Conservation (phyloP, 2,329 filamentous ascomycete species). For the Xenoacremonium recifei region DNA sequence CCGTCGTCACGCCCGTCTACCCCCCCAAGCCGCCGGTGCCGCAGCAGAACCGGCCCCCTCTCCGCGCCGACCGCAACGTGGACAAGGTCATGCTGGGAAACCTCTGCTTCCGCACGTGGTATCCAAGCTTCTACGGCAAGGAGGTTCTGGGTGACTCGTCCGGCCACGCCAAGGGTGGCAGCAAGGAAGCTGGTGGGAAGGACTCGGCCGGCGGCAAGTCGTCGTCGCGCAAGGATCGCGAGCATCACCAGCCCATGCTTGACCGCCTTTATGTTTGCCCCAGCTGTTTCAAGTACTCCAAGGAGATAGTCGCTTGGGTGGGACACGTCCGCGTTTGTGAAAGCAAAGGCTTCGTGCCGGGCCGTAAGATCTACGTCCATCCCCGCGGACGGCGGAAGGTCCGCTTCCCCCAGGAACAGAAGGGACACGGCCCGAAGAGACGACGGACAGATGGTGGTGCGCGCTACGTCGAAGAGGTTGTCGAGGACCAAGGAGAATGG, state of each 20-base stretch:
- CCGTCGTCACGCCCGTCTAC: conserved; percentile 31
- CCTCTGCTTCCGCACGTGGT: conserved; percentile 85
- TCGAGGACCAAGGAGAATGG: conserved; percentile 67
- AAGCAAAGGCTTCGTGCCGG: conserved; percentile 53
- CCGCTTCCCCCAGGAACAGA: conserved; percentile 32
- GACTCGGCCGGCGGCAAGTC: conserved; percentile 26
- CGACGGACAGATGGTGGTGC: conserved; percentile 34
- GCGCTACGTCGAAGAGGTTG: conserved; percentile 42
- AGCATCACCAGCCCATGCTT: conserved; percentile 46
- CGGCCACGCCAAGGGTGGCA: conserved; percentile 25
- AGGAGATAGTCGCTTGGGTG: conserved; percentile 57
- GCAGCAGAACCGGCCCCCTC: conserved; percentile 32
- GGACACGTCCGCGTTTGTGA: conserved; percentile 60
- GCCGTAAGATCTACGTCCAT: conserved; percentile 71
- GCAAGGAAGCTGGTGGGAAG: conserved; percentile 27
- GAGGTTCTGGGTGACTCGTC: conserved; percentile 59
- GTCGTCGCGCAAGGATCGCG: conserved; percentile 30
- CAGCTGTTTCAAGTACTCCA: conserved; percentile 90
- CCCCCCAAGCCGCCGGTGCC: conserved; percentile 34
- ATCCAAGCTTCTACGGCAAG: conserved; percentile 84
- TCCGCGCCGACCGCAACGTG: conserved; percentile 68
- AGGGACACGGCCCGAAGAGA: conserved; percentile 35
- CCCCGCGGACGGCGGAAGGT: conserved; percentile 45
- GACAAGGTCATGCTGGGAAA: conserved; percentile 84
- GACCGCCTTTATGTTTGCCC: conserved; percentile 82